Percentiles rank a stretch among this genome's conserved stretches.
These are phyloP conservation scores for Aurinia saxatilis DNA, from an alignment of 345 rosid genomes.

Conservation along the genomic window DNA sequence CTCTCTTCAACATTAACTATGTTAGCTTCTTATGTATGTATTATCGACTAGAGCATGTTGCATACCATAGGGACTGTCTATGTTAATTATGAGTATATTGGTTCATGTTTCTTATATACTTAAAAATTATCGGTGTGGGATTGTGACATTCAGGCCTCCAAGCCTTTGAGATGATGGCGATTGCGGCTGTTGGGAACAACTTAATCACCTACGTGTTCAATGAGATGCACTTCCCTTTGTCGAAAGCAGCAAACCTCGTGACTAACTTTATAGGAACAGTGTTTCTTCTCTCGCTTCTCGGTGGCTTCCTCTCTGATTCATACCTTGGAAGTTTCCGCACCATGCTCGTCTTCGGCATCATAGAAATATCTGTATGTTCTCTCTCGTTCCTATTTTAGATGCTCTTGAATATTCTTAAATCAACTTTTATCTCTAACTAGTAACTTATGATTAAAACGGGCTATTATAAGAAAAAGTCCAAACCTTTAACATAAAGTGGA, in stretches of 20 bases:
- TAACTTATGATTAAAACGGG: slow-evolving; percentile 6
- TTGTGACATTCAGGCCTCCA: slow-evolving; percentile 34
- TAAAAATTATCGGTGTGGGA: too few species aligned
- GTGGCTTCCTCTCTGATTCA: slow-evolving; percentile 86
- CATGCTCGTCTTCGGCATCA: slow-evolving; percentile 44
- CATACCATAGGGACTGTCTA: too few species aligned
- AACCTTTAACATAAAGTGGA: slow-evolving; percentile 9
- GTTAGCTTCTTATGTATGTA: neutral
- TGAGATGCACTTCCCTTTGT: slow-evolving; percentile 69
- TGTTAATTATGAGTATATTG: too few species aligned
- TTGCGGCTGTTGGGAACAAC: slow-evolving; percentile 79
- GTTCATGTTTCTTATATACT: too few species aligned
- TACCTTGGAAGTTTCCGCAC: slow-evolving; percentile 59
- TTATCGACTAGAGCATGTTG: too few species aligned
- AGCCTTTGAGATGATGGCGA: slow-evolving; percentile 71
- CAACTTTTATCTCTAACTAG: neutral
- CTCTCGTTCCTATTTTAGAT: neutral
- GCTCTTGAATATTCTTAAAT: slow-evolving; percentile 21
- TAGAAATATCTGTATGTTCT: slow-evolving; percentile 48
- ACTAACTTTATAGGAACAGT: slow-evolving; percentile 85
- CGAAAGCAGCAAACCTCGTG: slow-evolving; percentile 71
- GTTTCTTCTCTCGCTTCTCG: slow-evolving; percentile 75
- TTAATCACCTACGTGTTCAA: slow-evolving; percentile 61
- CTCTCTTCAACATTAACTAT: neutral
- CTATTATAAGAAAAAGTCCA: slow-evolving; percentile 1